Evolutionary conservation across 2,329 filamentous ascomycete genomes (phyloP), one percentile per base, ranked within the genome.

Genomic region (Aaosphaeria arxii): DNA sequence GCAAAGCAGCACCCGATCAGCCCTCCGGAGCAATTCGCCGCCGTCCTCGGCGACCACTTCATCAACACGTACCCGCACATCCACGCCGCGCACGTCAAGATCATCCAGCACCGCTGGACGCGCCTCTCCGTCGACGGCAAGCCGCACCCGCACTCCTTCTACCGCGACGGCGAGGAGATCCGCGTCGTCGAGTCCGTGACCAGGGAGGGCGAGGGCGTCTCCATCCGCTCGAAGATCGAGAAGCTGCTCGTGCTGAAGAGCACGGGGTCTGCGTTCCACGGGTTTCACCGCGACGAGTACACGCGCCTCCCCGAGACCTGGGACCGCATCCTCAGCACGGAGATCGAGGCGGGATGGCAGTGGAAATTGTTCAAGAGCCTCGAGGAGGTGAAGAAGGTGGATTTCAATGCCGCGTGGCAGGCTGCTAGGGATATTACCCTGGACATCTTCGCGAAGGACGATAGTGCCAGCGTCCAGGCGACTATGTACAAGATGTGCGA

Each of bases 401-500:
- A 80, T 4, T 99, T 97, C 69, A 86, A 96, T 69, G 74, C 77
- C 53, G 89, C 91, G 17, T 96, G 86, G 81, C 77, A 85, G 56
- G 79, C 80, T 46, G 90, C 90, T n/a, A 81, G 90, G 52, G 77
- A 79, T 45, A 94, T 95, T 69, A 96, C 91, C n/a, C 79, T 96
- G 70, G 88, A 88, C 75, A 88, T 85, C 0, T 99, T 99, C 64
- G 92, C 94, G 39, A 83, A 86, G 65, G 91, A 99, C 65, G 80
- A 91, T 66, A 95, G 89, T 63, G 89, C 94, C 42, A 95, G 89
- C 62, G 94, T 99, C 28, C 94, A 99, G 76, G 86, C 86, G 62
- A 97, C 92, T 52, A 97, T 99, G 94, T 99, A 96, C 78, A 95
- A 96, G 78, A 99, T 99, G 92, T 85, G 83, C 61, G 87, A 92